Evolutionary conservation across 441 rosid species (phyloP), one percentile per base, ranked within the genome.

Genomic region (Aquilaria agallochum): DNA sequence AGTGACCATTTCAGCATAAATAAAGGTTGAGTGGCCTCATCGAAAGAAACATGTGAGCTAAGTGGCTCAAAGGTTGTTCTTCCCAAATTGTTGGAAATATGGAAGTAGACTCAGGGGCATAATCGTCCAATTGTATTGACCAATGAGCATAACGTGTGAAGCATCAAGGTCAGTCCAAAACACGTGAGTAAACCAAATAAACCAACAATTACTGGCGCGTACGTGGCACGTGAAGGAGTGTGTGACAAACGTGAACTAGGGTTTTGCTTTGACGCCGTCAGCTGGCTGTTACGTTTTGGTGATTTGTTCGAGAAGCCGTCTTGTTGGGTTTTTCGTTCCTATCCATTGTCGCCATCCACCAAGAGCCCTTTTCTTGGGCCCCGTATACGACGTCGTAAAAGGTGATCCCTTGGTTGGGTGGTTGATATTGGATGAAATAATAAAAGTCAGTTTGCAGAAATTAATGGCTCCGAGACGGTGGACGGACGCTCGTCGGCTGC

Each of bases 141-240:
- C 69, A 59, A 54, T 53, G 65, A 53, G 57, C 53, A 42, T 44
- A 62, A 53, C 66, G 56, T 54, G 56, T 74, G 44, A 59, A 68
- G 74, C 70, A 74, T 72, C 70, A 34, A 65, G 46, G 62, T 44
- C 59, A 48, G 68, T 42, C 66, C 36, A 11, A 55, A 71, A 66
- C 80, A 75, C 74, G 76, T 73, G 74, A 78, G 60, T 68, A 30
- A 67, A 64, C 71, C 11, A 51, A 60, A 40, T 20, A 20, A 20
- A 20, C 27, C 27, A 20, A 20, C 27, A 60, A 56, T 56, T 14
- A 44, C 51, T 15, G 27, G 1, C 50, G 53, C 58, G n/a, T 65
- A 59, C 65, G 71, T 70, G 74, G 76, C 72, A 50, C 7, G 14
- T 1, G 11, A 15, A 44, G 27, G 69, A 60, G 69, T 54, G 33